phyloP scores from a whole-genome alignment of 352 stramenopile species.

The Elongisporangium undulatum region DNA sequence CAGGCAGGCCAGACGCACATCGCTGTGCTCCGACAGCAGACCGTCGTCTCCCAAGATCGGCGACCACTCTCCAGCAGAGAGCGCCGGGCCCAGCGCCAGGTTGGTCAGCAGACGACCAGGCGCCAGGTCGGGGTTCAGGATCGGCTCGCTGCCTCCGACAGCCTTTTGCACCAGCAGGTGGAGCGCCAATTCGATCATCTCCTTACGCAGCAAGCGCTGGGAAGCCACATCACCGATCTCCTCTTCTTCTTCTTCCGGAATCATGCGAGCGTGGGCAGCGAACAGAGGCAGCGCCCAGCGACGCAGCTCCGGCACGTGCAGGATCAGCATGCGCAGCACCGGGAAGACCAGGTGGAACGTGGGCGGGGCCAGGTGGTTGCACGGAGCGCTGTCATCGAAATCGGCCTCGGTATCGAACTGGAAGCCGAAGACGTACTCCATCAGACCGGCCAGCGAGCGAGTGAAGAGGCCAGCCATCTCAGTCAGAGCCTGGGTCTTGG shows the following conservation, averaged over 20 bases:
- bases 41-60: conserved; percentile 67
- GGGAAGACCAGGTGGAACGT: conserved; percentile 81
- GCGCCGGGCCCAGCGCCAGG: conserved; percentile 46
- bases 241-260: conserved; percentile 84
- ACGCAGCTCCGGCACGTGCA: conserved; percentile 40
- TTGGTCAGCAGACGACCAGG: conserved; percentile 53
- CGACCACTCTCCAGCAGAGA: conserved; percentile 59
- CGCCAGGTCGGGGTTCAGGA: conserved; percentile 58
- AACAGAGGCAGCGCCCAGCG: conserved; percentile 74
- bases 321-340: conserved; percentile 54
- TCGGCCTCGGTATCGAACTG: conserved; percentile 77
- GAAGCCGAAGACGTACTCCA: conserved; percentile 81
- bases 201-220: conserved; percentile 63
- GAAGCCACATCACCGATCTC: conserved; percentile 79
- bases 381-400: conserved; percentile 58
- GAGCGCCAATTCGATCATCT: conserved; percentile 74
- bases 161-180: conserved; percentile 56
- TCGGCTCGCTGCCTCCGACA: conserved; percentile 38
- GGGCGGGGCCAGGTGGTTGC: conserved; percentile 62
- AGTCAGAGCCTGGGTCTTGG: conserved; percentile 28
- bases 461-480: conserved; percentile 49
- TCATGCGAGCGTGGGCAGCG: conserved; percentile 79
- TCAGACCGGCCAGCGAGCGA: conserved; percentile 50
- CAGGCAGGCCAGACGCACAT: conserved; percentile 54
- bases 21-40: conserved; percentile 52